Evolutionary conservation across 106 monocot species (phyloP), one percentile per base, ranked within the genome.

Genomic region (Hemerocallis citrina): DNA sequence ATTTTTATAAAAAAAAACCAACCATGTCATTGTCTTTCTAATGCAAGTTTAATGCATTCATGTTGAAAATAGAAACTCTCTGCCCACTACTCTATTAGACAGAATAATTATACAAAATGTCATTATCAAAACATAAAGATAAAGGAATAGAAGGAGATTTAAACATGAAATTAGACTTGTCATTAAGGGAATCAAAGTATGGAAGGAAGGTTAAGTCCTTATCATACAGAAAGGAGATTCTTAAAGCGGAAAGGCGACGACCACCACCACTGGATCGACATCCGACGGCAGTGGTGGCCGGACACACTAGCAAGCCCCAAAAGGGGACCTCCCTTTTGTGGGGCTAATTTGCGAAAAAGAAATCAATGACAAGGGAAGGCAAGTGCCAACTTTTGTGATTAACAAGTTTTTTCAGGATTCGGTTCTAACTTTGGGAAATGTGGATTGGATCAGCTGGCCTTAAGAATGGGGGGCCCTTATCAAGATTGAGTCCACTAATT

Each of bases 331-430:
- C 37, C 34, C 60, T 60, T 59, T 60, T 25, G 8, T n/a, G 30
- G 37, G 35, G 11, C 37, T 3, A 20, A 12, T 22, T 6, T 35
- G 60, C 24, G 41, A 5, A 24, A 60, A 41, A 60, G 38, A 11
- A 30, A 4, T 60, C 13, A 23, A 60, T 60, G 60, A 60, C 41
- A 60, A 60, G 60, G 41, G 22, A 22, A 22, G 21, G 4, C 14
- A 3, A 38, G 20, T 19, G 10, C 22, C 3, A 3, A 41, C 60
- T 60, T 60, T 60, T 60, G 38, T 60, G 17, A 60, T 40, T 41
- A 25, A 60, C 25, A 38, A 41, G 55, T 33, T 41, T 56, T 60
- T 14, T 24, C 25, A 60, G 60, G 60, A 40, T 60, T 60, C 60
- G 39, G 25, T 41, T 25, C 60, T 40, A 60, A 60, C 55, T 0